Evolutionary conservation across 2,329 filamentous ascomycete genomes (phyloP).

Genomic region (Plectosphaerella plurivora): DNA sequence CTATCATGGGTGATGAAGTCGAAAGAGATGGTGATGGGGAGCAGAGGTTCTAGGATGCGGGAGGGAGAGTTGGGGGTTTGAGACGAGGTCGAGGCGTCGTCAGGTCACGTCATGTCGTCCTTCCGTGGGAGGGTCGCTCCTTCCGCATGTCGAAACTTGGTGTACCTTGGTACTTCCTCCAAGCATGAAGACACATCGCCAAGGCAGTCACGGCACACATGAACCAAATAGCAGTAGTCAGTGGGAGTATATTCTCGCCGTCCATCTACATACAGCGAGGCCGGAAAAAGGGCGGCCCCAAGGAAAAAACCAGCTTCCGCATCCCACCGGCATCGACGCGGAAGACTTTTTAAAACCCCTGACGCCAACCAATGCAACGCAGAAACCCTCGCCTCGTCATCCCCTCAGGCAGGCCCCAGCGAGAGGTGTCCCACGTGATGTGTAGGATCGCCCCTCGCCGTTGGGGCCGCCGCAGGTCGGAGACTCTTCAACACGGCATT

Average conservation of each 20-base stretch:
- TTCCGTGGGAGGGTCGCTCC: too few relatives aligned
- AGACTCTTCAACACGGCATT: slow-evolving; percentile 37
- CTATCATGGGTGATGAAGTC: neutral
- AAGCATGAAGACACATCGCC: too few relatives aligned
- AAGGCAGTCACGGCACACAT: too few relatives aligned
- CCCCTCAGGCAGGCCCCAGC: slow-evolving; percentile 31
- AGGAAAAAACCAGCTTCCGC: neutral
- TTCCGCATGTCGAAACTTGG: too few relatives aligned
- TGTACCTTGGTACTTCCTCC: too few relatives aligned
- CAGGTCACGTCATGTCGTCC: too few relatives aligned
- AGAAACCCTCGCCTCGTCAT: slow-evolving; percentile 44
- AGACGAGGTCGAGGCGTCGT: too few relatives aligned
- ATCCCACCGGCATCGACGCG: slow-evolving; percentile 15
- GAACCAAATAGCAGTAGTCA: neutral
- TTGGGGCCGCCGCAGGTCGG: slow-evolving; percentile 40
- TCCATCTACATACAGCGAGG: neutral
- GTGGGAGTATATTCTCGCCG: neutral
- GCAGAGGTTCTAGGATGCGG: too few relatives aligned
- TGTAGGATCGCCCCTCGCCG: slow-evolving; percentile 27
- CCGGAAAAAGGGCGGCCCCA: neutral
- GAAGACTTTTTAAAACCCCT: slow-evolving; percentile 27
- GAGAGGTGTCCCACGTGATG: slow-evolving; percentile 18
- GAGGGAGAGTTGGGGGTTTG: too few relatives aligned
- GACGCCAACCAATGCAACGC: slow-evolving; percentile 48
- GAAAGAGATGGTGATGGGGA: too few relatives aligned